Percentiles rank a stretch among this genome's conserved stretches.
phyloP scores from a whole-genome alignment of 108 stramenopile genomes.

The Pseudonitzschia multiseries region DNA sequence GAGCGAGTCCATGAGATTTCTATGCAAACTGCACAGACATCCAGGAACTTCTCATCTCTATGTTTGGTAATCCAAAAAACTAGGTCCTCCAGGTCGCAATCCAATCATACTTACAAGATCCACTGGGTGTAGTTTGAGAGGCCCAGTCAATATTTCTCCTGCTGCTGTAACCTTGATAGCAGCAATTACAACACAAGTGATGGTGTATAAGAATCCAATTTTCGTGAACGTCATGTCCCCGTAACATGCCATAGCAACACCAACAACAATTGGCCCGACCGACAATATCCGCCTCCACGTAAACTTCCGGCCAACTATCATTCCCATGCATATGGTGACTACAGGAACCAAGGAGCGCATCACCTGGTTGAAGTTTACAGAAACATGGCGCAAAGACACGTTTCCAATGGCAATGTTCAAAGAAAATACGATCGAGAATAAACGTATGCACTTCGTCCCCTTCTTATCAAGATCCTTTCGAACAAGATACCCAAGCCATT shows the following conservation, averaged over 20 bases:
- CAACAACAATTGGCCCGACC: slow-evolving; percentile 59
- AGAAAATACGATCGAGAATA: slow-evolving; percentile 72
- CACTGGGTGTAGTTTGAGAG: slow-evolving; percentile 73
- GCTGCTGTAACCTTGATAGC: slow-evolving; percentile 69
- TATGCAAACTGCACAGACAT: neutral
- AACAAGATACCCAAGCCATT: slow-evolving; percentile 41
- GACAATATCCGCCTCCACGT: slow-evolving; percentile 43
- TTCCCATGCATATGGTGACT: slow-evolving; percentile 64
- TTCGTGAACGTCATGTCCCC: slow-evolving; percentile 69
- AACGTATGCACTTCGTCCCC: slow-evolving; percentile 49
- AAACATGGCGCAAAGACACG: slow-evolving; percentile 62
- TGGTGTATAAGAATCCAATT: slow-evolving; percentile 60
- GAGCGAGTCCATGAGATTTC: neutral
- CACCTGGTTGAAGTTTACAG: slow-evolving; percentile 90
- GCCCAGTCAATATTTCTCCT: slow-evolving; percentile 73
- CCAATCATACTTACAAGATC: slow-evolving; percentile 37
- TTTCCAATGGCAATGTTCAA: slow-evolving; percentile 89
- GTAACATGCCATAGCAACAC: slow-evolving; percentile 70
- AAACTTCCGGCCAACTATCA: slow-evolving; percentile 44
- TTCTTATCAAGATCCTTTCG: slow-evolving; percentile 51
- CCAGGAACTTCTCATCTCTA: no score
- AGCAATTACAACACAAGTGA: slow-evolving; percentile 60
- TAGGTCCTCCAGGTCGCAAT: no score
- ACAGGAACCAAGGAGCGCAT: slow-evolving; percentile 71
- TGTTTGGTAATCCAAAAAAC: no score